Evolutionary conservation across 2,329 filamentous ascomycete species (phyloP), one percentile per base, ranked within the genome.

Genomic region (Magnaporthiopsis incrustans): DNA sequence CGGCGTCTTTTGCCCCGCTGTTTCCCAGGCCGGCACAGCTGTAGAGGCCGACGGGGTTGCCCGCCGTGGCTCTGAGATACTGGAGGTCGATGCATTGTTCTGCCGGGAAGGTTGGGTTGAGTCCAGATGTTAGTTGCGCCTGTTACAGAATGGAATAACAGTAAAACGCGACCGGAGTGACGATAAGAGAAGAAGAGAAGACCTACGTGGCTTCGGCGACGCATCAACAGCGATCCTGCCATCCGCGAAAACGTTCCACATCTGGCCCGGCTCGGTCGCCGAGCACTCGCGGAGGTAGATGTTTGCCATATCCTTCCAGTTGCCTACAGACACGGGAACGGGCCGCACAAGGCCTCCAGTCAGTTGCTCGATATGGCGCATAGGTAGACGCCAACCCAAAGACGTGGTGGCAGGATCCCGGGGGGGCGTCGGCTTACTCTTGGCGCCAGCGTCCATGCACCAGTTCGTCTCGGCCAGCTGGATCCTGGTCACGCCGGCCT

Each of bases 1-100:
- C 76, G 68, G 75, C 75, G 67, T 78, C 76, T 11, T 68, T 75
- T 0, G 76, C 76, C 1, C 76, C 76, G 0, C 66, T 73, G 65
- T 76, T 76, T 14, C 74, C 75, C 26, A 78, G 67, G 1, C 76
- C 76, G 0, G 75, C 75, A 59, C 76, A 78, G 63, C 64, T 71
- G 65, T 76, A 77, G 38, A 78, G 69, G 27, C 76, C 76, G 35
- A 78, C 76, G 0, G 74, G 73, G 70, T 78, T 78, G 70, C 77
- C 77, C 61, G 71, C 71, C n/a, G 72, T 73, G 22, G 76, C 76
- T 11, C 74, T 67, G 75, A 77, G 76, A 70, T 74, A 77, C 66
- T 76, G 73, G 58, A 78, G 74, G 65, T 78, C 76, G 67, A 78
- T 67, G 66, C 76, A 78, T 64, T 77, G 70, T 68, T 76, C 75